Base-by-base conservation (phyloP, 1,284 basidiomycete genomes). In the Amylostereum areolatum region DNA sequence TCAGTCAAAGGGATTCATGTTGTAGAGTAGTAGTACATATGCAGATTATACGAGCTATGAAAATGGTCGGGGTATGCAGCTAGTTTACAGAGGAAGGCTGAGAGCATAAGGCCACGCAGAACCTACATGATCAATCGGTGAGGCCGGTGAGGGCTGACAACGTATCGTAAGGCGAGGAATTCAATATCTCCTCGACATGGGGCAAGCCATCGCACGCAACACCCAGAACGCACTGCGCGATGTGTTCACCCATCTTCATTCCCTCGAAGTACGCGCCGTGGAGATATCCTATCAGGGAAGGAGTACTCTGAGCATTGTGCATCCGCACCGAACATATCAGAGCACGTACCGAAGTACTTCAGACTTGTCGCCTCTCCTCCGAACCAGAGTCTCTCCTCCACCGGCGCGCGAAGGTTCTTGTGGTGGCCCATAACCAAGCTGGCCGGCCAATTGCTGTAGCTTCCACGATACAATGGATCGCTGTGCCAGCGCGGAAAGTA, bases 291-390 rank as follows among this genome's bases (percentile, higher is more conserved):
- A 43, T 27, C 28, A 36, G n/a, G 30, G 12, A 39, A 34, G 27
- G n/a, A 28, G 40, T 27, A 36, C 31, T 47, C 28, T 45, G 42
- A 18, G 18, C 18, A 18, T 18, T 18, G 18, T 32, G 39, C 36
- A 28, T 32, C 25, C 12, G 30, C 18, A 8, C 33, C 43, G 5
- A 31, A 27, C 28, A 18, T 27, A 10, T 24, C 31, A 32, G 27
- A 47, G 27, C 30, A 66, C 68, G 36, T 41, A 77, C 81, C 81
- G 57, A 72, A 85, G 66, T 80, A 78, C 55, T 75, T 70, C 53
- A 72, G 62, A 52, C 75, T 81, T 8, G 76, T 81, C 4, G 78
- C 80, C 61, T 85, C 83, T 3, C 82, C 83, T 1, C 81, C 78
- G 56, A 85, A 85, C 72, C 76, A 83, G 7, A 85, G 63, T 32